A percentile compares a stretch with the other conserved stretches of the same genome.
Evolutionary conservation across 305 asterid species (phyloP).

Genomic region (Solanum hybrid): DNA sequence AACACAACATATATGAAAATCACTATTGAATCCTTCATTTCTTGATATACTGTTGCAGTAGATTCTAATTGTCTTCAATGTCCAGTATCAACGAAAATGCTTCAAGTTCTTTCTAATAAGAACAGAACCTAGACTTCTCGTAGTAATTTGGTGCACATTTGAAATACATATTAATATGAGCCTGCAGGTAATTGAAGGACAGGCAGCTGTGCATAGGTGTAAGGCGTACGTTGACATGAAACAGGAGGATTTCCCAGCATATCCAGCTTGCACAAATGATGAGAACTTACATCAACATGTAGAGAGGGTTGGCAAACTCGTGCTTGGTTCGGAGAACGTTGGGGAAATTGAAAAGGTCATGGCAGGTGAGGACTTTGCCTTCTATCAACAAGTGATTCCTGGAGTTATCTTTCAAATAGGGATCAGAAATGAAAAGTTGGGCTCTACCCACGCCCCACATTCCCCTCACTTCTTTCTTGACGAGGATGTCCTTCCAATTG

Average conservation of each 20-base stretch:
- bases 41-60: background rate
- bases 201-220: conserved; percentile 56
- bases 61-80: background rate
- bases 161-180: background rate
- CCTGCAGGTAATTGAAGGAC: conserved; percentile 56
- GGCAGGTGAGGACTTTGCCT: conserved; percentile 90
- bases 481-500: conserved; percentile 65
- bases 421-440: conserved; percentile 51
- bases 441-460: conserved; percentile 59
- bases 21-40: background rate
- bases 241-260: conserved; percentile 35
- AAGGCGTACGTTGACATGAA: conserved; percentile 43
- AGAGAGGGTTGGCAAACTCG: conserved; percentile 41
- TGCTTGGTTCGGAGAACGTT: conserved; percentile 49
- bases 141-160: background rate
- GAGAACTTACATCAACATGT: conserved; percentile 44
- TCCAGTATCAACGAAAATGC: background rate
- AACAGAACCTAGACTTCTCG: background rate
- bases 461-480: conserved; percentile 76
- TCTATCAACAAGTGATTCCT: conserved; percentile 66
- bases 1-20: background rate
- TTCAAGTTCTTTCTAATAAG: background rate
- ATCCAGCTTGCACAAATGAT: conserved; percentile 68
- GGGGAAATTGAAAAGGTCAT: conserved; percentile 34
- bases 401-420: conserved; percentile 57